Evolutionary conservation across 2,329 filamentous ascomycete genomes (phyloP).

Genomic region (Aspergillus sp.): DNA sequence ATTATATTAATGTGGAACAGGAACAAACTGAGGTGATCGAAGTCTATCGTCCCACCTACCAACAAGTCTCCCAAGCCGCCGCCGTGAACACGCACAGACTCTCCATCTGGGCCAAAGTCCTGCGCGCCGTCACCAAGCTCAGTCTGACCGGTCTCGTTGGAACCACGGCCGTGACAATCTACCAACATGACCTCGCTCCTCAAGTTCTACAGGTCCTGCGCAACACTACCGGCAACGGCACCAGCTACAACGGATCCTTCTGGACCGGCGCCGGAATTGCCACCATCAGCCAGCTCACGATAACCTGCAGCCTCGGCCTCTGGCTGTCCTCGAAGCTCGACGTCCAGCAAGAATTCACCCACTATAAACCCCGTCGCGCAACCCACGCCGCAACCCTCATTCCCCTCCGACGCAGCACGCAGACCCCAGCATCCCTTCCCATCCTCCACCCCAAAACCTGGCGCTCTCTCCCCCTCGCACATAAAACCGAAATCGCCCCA

Average conservation of each 20-base stretch:
- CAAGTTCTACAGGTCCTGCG: background rate
- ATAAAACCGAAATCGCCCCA: conserved; percentile 15
- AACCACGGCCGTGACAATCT: conserved; percentile 1
- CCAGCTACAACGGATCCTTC: conserved; percentile 9
- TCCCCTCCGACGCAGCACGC: conserved; percentile 21
- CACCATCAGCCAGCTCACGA: conserved; percentile 17
- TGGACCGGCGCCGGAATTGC: conserved; percentile 22
- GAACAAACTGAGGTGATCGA: conserved; percentile 22
- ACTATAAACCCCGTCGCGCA: conserved; percentile 40
- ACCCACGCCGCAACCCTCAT: conserved; percentile 31
- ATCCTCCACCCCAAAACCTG: conserved; percentile 40
- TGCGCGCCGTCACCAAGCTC: conserved; percentile 6
- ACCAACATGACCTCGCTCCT: conserved; percentile 3
- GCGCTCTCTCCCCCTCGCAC: conserved; percentile 47
- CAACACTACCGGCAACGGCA: background rate
- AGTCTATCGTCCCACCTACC: conserved; percentile 19
- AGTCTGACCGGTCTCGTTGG: conserved; percentile 7
- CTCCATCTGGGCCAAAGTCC: background rate
- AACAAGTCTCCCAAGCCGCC: conserved; percentile 21
- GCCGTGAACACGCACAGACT: conserved; percentile 14
- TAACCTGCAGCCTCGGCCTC: conserved; percentile 17
- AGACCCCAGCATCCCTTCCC: conserved; percentile 25
- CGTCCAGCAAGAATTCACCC: conserved; percentile 25
- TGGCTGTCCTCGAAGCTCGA: conserved; percentile 23
- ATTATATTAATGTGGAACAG: background rate